These are phyloP conservation scores for Adenanthera pavonina DNA, from an alignment of 306 rosid genomes.

Conservation along the genomic window DNA sequence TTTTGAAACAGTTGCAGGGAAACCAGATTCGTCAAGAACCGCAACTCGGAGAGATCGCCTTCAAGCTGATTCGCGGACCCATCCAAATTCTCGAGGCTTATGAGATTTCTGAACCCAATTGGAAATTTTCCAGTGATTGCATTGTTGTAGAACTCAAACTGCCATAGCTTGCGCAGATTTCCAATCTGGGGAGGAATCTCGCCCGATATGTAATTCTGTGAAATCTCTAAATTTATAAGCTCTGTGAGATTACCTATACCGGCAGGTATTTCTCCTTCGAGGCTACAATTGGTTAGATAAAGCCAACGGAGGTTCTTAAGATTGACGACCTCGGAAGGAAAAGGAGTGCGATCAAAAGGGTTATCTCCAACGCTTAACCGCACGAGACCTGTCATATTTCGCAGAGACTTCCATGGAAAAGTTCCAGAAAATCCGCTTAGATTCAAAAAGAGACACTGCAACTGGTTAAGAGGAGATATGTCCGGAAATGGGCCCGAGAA, in stretches of 20 bases:
- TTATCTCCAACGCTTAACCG: conserved; percentile 84
- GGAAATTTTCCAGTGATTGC: conserved; percentile 70
- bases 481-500: conserved; percentile 71
- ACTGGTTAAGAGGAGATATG: conserved; percentile 51
- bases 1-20: conserved; percentile 66
- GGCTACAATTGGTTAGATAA: conserved; percentile 64
- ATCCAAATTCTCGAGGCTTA: conserved; percentile 55
- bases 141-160: conserved; percentile 69
- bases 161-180: conserved; percentile 72
- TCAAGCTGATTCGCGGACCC: conserved; percentile 61
- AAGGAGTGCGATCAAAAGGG: conserved; percentile 53
- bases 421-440: conserved; percentile 68
- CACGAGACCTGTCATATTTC: conserved; percentile 53
- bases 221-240: conserved; percentile 65
- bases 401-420: conserved; percentile 78
- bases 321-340: conserved; percentile 56
- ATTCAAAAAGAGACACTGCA: conserved; percentile 63
- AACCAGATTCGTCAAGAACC: conserved; percentile 51
- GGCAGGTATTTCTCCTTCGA: conserved; percentile 66
- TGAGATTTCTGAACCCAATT: conserved; percentile 58
- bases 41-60: conserved; percentile 70
- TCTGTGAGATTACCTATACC: conserved; percentile 70
- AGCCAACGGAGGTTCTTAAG: conserved; percentile 67
- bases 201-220: conserved; percentile 64
- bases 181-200: conserved; percentile 70